phyloP scores from a whole-genome alignment of 352 stramenopile genomes.

The Pythium plurisporium region DNA sequence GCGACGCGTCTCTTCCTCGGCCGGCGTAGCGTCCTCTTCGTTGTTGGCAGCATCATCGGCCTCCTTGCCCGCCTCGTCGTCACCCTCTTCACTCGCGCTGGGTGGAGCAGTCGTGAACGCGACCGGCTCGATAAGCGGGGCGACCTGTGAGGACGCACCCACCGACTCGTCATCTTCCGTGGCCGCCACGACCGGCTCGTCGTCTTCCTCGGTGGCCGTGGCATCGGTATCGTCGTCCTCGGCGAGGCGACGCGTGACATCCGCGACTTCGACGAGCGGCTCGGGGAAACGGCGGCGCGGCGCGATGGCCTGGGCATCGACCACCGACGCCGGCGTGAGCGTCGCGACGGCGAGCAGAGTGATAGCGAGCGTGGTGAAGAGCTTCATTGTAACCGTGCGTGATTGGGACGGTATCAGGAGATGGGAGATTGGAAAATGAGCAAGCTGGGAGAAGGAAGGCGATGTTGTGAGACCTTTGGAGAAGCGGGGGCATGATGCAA shows the following conservation, averaged over 20 bases:
- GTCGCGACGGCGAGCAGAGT: background rate
- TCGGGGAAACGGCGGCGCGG: background rate
- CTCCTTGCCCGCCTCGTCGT: background rate
- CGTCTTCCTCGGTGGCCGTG: background rate
- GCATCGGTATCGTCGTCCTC: background rate
- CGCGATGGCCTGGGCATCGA: conserved; percentile 2
- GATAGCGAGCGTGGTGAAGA: conserved; percentile 2
- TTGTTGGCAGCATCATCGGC: background rate
- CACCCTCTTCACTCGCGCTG: background rate
- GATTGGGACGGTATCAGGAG: no score
- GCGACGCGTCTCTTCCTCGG: background rate
- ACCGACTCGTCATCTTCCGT: background rate
- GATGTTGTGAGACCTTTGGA: no score
- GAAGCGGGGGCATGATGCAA: no score
- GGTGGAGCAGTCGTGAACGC: background rate
- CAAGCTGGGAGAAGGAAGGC: background rate
- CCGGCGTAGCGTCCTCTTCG: background rate
- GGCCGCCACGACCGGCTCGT: background rate
- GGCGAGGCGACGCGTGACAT: background rate
- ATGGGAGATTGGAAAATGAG: background rate
- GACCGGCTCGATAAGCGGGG: background rate
- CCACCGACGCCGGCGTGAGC: background rate
- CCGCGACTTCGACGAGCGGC: background rate
- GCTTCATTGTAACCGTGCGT: background rate
- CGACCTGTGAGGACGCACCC: background rate